Evolutionary conservation across 306 rosid species (phyloP), one percentile per base, ranked within the genome.

Genomic region (Lithocarpus polystachyus): DNA sequence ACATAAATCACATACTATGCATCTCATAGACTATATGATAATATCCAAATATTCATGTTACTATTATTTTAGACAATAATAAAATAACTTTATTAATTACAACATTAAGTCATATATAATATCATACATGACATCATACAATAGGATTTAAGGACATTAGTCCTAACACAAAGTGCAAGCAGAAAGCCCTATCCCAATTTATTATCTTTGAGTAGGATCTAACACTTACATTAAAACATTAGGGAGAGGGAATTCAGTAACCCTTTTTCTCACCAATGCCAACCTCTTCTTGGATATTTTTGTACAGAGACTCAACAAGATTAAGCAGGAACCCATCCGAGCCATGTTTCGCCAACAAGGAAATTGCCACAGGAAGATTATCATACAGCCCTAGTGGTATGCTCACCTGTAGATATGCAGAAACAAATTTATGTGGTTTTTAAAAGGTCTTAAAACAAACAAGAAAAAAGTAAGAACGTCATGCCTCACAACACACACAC

Each of bases 311-410:
- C 87, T 92, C 90, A 1, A 91, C 92, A 79, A 91, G 82, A 81
- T 84, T 85, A 40, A 93, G 97, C 78, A 94, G 82, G 77, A 94
- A 89, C 52, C 87, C 87, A 85, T 94, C 99, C 22, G 93, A 88
- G 62, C 97, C 97, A 55, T 89, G 91, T 54, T 74, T 86, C 35
- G 97, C 97, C 86, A 94, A 24, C 80, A 94, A 73, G 51, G 99
- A 94, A 83, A 94, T 75, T 52, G 99, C 84, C 68, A 87, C 75
- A 23, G 99, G 99, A 80, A 94, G 90, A 51, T 79, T 72, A 51
- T 89, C 78, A 60, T 87, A 78, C 89, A 86, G 52, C 75, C 96
- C 94, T 45, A 91, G 84, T 31, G 99, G 99, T 68, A 95, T 83
- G 87, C 80, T 91, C 79, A 93, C 98, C 99, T 95, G 85, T 40